Conservation (phyloP, 257 asterid genomes). For the Gentiana macrophylla region DNA sequence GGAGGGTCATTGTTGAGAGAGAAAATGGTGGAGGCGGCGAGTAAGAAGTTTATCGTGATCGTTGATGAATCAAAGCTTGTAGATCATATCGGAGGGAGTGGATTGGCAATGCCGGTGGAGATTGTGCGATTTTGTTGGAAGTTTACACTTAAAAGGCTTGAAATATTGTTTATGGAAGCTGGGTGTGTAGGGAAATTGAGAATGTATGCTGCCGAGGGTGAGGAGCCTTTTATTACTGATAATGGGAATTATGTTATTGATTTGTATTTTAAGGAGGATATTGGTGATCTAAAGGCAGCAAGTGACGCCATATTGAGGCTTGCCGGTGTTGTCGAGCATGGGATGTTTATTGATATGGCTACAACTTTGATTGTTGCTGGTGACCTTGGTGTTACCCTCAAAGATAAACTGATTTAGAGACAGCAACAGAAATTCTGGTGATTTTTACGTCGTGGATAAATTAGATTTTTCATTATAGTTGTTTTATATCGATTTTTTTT, state of each 20-base stretch:
- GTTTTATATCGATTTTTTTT: too few relatives aligned
- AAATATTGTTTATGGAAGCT: slow-evolving; percentile 28
- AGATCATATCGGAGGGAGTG: slow-evolving; percentile 20
- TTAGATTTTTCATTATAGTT: too few relatives aligned
- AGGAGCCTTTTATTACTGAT: slow-evolving; percentile 23
- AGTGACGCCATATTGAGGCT: slow-evolving; percentile 34
- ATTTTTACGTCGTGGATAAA: background rate
- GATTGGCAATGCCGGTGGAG: slow-evolving; percentile 38
- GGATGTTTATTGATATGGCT: slow-evolving; percentile 34
- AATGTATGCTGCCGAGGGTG: background rate
- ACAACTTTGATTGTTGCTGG: slow-evolving; percentile 33
- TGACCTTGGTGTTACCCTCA: slow-evolving; percentile 22
- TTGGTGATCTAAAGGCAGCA: slow-evolving; percentile 24
- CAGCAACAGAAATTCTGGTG: too few relatives aligned
- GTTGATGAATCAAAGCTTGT: slow-evolving; percentile 33
- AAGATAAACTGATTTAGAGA: slow-evolving; percentile 14
- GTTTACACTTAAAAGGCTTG: slow-evolving; percentile 20
- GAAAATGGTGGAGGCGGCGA: slow-evolving; percentile 28
- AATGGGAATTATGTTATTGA: slow-evolving; percentile 28
- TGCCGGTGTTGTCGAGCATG: slow-evolving; percentile 37
- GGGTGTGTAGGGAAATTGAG: slow-evolving; percentile 28
- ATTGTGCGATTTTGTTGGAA: slow-evolving; percentile 29
- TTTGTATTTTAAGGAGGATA: slow-evolving; percentile 23
- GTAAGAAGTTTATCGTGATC: slow-evolving; percentile 27
- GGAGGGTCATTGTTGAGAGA: slow-evolving; percentile 33